These are phyloP conservation scores for Aspergillus coremiiformis DNA, from an alignment of 495 filamentous ascomycete species.

Conservation along the genomic window DNA sequence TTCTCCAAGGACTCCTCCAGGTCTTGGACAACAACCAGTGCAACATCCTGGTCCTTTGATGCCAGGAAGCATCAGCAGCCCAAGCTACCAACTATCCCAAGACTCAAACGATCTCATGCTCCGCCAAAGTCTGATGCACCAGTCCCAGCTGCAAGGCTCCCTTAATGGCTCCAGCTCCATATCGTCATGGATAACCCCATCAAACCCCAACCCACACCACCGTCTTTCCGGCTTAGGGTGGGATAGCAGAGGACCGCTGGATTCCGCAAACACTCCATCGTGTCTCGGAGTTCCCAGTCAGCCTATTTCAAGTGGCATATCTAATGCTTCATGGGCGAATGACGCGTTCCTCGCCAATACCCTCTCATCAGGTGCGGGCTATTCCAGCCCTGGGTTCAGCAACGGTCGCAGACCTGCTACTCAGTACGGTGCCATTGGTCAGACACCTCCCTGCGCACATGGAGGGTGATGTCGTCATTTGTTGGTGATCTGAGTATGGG, in stretches of 20 bases:
- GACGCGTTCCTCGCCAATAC: slow-evolving; percentile 39
- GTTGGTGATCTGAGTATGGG: not conserved
- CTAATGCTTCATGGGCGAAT: slow-evolving; percentile 34
- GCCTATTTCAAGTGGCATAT: slow-evolving; percentile 23
- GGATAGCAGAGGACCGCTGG: slow-evolving; percentile 21
- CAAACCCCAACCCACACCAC: slow-evolving; percentile 16
- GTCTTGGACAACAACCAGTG: slow-evolving; percentile 24
- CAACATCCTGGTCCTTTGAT: slow-evolving; percentile 18
- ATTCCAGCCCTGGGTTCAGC: slow-evolving; percentile 21
- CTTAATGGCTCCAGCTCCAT: slow-evolving; percentile 18
- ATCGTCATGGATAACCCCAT: slow-evolving; percentile 23
- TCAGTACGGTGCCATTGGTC: slow-evolving; percentile 38
- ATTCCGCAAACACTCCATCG: slow-evolving; percentile 12
- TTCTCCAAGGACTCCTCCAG: slow-evolving; percentile 31
- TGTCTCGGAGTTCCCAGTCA: slow-evolving; percentile 25
- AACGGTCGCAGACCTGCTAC: slow-evolving; percentile 24
- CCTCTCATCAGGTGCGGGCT: slow-evolving; percentile 20
- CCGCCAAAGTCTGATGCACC: slow-evolving; percentile 23
- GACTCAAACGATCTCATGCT: slow-evolving; percentile 27
- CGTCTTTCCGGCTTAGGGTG: slow-evolving; percentile 18
- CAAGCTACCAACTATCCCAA: slow-evolving; percentile 20
- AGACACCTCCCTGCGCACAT: slow-evolving; percentile 43
- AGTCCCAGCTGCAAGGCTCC: slow-evolving; percentile 21
- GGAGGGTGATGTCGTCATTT: slow-evolving; percentile 34
- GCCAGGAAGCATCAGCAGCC: slow-evolving; percentile 11